Base-by-base conservation (phyloP, 306 rosid species). In the Canavalia gladiata region DNA sequence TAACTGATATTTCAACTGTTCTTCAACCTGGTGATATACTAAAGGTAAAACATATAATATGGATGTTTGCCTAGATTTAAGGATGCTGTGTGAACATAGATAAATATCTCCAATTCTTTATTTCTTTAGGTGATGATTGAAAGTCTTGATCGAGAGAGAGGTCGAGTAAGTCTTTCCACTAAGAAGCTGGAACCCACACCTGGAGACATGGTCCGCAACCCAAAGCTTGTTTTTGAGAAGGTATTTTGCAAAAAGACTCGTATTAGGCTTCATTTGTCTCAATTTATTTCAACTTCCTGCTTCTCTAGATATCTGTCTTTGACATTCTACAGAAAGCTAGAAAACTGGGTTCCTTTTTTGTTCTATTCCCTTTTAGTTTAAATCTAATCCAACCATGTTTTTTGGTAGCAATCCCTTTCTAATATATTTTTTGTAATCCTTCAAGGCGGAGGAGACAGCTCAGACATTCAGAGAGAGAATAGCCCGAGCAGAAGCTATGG, bases 401-500 rank as follows among this genome's bases (percentile, higher is more conserved):
- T 49, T 37, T 37, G 25, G 25, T 18, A 18, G 25, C 25, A 18
- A 18, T 18, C 25, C 25, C 25, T 18, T 18, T 18, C 25, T 18
- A 18, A 18, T 18, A 18, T 18, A 18, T 18, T 18, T 18, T 18
- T 18, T 18, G 25, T 18, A 18, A 18, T 18, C 80, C 41, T 37
- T 37, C 2, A 37, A 92, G 98, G 99, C 99, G 2, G 99, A 95
- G 84, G 99, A 95, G 90, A 95, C 91, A 95, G 97, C 97, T 66
- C 95, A 91, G 76, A 93, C 91, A 50, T 95, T 95, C 86, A 84
- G 97, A 83, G 97, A 95, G 88, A 95, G 98, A 88, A 92, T 92
- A 54, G 97, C 97, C 77, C 99, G 91, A 81, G 97, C 98, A 8
- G 98, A 92, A 88, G 97, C 97, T n/a, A 91, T 95, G 97, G 99